These are phyloP conservation scores for Talaromyces proteolyticus DNA, from an alignment of 495 filamentous ascomycete genomes.

Conservation along the genomic window DNA sequence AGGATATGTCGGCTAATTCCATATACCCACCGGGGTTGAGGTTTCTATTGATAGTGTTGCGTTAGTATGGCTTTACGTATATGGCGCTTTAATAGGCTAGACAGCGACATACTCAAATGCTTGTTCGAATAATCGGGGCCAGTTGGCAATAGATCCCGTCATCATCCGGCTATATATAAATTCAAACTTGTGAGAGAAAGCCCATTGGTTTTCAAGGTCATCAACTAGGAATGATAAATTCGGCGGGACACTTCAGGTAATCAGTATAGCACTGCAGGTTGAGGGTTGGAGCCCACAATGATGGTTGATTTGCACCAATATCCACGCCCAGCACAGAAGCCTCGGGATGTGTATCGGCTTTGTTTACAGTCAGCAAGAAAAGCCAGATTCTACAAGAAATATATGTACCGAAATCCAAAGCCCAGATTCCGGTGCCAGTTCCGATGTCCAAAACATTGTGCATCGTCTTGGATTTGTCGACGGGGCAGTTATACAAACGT, in stretches of 20 bases:
- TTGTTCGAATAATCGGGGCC: not conserved
- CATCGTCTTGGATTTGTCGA: slow-evolving; percentile 1
- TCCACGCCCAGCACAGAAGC: not conserved
- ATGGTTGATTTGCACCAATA: slow-evolving; percentile 57
- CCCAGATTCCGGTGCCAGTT: slow-evolving; percentile 59
- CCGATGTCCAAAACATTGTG: slow-evolving; percentile 38
- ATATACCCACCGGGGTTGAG: slow-evolving; percentile 21
- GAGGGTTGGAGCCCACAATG: too few species aligned
- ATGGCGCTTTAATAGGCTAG: too few species aligned
- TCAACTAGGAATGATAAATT: slow-evolving; percentile 45
- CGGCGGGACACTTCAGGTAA: slow-evolving; percentile 37
- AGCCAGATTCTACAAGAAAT: slow-evolving; percentile 29
- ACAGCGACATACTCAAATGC: not conserved
- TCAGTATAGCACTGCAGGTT: too few species aligned
- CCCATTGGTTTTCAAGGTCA: slow-evolving; percentile 44
- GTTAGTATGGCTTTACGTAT: too few species aligned
- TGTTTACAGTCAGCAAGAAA: not conserved
- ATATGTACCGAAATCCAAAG: slow-evolving; percentile 53
- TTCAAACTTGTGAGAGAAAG: slow-evolving; percentile 37
- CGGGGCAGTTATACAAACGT: not conserved
- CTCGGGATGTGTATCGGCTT: not conserved
- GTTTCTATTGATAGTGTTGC: not conserved
- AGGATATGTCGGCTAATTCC: slow-evolving; percentile 47
- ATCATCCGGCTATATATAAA: slow-evolving; percentile 30
- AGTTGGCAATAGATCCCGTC: not conserved